A percentile compares a stretch with the other conserved stretches of the same genome.
Conservation (phyloP, 108 stramenopile species). For the Bacterosira constricta region DNA sequence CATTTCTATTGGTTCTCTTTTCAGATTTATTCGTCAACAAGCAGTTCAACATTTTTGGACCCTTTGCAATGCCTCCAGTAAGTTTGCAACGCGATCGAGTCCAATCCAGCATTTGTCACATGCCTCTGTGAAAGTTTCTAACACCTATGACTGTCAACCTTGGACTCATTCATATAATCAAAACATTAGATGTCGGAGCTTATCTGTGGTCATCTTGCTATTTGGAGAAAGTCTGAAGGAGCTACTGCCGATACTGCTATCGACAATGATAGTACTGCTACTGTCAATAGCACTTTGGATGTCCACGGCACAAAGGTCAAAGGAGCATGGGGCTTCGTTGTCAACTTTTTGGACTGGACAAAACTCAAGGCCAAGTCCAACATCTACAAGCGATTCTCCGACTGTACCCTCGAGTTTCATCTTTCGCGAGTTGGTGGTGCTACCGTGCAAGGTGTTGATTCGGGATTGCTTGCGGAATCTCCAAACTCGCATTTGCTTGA, state of each 20-base stretch:
- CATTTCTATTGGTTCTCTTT: not conserved
- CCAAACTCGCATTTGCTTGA: constrained; percentile 1
- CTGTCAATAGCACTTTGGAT: too few relatives aligned
- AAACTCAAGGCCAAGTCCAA: constrained; percentile 38
- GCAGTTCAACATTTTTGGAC: constrained; percentile 39
- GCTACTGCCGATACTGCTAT: too few relatives aligned
- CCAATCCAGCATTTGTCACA: too few relatives aligned
- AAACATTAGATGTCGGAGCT: not conserved
- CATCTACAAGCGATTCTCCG: constrained; percentile 32
- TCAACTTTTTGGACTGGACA: constrained; percentile 38
- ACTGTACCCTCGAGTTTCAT: constrained; percentile 27
- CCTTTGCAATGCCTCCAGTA: constrained; percentile 21
- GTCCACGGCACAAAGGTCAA: constrained; percentile 28
- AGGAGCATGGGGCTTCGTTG: constrained; percentile 32
- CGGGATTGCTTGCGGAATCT: constrained; percentile 14
- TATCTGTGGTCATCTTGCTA: constrained; percentile 35
- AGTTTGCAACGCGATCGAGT: too few relatives aligned
- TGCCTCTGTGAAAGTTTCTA: too few relatives aligned
- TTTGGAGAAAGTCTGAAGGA: constrained; percentile 20
- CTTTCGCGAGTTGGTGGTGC: constrained; percentile 23
- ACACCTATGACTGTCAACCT: too few relatives aligned
- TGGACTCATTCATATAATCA: not conserved
- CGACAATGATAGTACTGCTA: too few relatives aligned
- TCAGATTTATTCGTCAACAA: constrained; percentile 31
- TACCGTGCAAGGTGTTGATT: constrained; percentile 11